Base-by-base conservation (phyloP, 2,329 filamentous ascomycete species). In the Paradendryphiella salina region DNA sequence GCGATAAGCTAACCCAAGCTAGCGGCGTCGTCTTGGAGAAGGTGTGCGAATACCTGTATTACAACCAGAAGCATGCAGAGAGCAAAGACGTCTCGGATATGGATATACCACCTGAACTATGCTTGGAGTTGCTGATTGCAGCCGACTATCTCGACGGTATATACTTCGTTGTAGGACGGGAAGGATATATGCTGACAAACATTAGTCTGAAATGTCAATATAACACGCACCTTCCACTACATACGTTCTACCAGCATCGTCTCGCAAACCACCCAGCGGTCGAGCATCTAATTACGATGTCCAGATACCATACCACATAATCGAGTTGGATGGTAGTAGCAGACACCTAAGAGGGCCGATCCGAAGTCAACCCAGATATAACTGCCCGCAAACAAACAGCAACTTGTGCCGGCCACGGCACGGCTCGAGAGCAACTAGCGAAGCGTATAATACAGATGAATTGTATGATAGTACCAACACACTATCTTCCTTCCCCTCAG, bases 21-120 rank as follows among this genome's bases (percentile, higher is more conserved):
- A 91, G 87, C 73, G 86, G 84, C 57, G 77, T 86, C 45, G 82
- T 91, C 5, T 82, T 93, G 2, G 88, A 92, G 71, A 90, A 90
- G 69, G 85, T 92, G 26, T 88, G 86, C 71, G 87, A 92, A 74
- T 93, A 92, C 74, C 86, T 91, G 56, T 88, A 90, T 69, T 92
- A 91, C 77, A 88, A 88, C 77, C 86, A 90, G 73, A 86, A 85
- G 65, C 81, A 89, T 73, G 81, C 81, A 43, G 82, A 90, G 59
- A 79, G 79, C 59, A 85, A 86, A 61, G 85, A 90, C 63, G 87
- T 91, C 15, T 85, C 86, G 4, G 89, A 93, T 65, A 87, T 91
- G 85, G 87, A 91, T 13, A 86, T 92, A 51, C 88, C 88, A 10
- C 83, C 88, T 23, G 88, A 92, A 75, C 77, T 92, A 41, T 91